These are phyloP conservation scores for Phytophthora rubi DNA, from an alignment of 352 stramenopile genomes.

Conservation along the genomic window DNA sequence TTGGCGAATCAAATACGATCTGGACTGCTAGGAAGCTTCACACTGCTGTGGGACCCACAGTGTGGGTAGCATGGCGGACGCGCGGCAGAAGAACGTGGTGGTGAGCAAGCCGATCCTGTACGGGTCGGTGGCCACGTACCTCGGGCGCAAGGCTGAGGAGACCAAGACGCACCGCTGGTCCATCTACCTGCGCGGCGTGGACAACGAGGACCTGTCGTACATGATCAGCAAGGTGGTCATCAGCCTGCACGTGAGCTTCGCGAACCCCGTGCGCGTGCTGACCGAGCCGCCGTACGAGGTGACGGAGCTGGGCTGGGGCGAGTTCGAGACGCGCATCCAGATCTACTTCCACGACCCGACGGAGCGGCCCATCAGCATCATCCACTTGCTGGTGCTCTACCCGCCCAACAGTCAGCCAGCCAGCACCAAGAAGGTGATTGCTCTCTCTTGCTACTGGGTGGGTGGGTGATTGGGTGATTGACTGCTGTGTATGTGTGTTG, in stretches of 20 bases:
- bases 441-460: slow-evolving; percentile 1
- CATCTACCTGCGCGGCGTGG: slow-evolving; percentile 93
- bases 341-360: slow-evolving; percentile 96
- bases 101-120: slow-evolving; percentile 95
- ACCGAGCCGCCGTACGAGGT: slow-evolving; percentile 96
- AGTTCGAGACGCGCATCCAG: slow-evolving; percentile 97
- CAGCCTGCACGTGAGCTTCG: slow-evolving; percentile 96
- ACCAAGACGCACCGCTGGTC: slow-evolving; percentile 95
- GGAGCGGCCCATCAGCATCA: slow-evolving; percentile 92
- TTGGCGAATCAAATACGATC: slow-evolving; percentile 2
- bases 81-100: slow-evolving; percentile 78
- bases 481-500: not conserved
- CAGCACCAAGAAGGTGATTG: slow-evolving; percentile 88
- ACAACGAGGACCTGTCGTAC: slow-evolving; percentile 94
- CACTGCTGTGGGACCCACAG: not conserved
- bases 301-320: slow-evolving; percentile 96
- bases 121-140: slow-evolving; percentile 93
- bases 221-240: slow-evolving; percentile 98
- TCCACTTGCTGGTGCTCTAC: slow-evolving; percentile 89
- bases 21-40: not conserved
- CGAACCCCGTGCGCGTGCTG: slow-evolving; percentile 93
- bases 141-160: slow-evolving; percentile 93
- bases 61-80: slow-evolving; percentile 59
- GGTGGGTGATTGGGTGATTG: not conserved
- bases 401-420: slow-evolving; percentile 85